Base-by-base conservation (phyloP, 1,139 yeast species). In the Protomyces inouyei region DNA sequence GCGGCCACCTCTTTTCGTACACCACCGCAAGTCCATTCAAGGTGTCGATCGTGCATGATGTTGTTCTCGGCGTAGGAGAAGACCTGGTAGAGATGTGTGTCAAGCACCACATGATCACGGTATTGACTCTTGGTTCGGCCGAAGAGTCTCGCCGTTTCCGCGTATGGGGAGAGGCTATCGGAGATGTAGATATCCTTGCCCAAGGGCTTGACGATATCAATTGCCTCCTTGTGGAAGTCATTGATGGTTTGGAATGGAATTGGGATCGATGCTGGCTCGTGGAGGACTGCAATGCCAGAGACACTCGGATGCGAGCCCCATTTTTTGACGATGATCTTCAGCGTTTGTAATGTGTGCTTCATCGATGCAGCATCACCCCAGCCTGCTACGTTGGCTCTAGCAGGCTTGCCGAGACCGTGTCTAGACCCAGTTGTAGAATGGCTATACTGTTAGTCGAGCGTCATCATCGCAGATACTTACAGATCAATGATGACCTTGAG, bases 381-480 rank as follows among this genome's bases (percentile, higher is more conserved):
- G 10, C 78, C 77, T 65, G 81, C 71, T 6, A 72, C 68, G 72
- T 88, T 97, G 71, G 96, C 82, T 68, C 83, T 77, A 35, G 98
- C 98, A 10, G 97, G 89, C 77, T 92, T 92, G 75, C 93, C 98
- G 74, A 91, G 92, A 25, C 97, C 97, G 52, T 92, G 92, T 76
- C 92, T 97, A 25, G 96, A 87, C n/a, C 4, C 4, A 4, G 3
- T 3, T 4, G 28, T 4, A 25, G 28, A n/a, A n/a, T n/a, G n/a
- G n/a, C n/a, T n/a, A n/a, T n/a, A n/a, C n/a, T n/a, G n/a, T n/a
- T n/a, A n/a, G n/a, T n/a, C 92, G n/a, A n/a, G n/a, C n/a, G n/a
- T n/a, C n/a, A n/a, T n/a, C n/a, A n/a, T n/a, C n/a, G n/a, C n/a
- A n/a, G n/a, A n/a, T n/a, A n/a, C n/a, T n/a, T n/a, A n/a, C n/a